phyloP scores from a whole-genome alignment of 805 yeast species.

The Yamadazyma sp. region DNA sequence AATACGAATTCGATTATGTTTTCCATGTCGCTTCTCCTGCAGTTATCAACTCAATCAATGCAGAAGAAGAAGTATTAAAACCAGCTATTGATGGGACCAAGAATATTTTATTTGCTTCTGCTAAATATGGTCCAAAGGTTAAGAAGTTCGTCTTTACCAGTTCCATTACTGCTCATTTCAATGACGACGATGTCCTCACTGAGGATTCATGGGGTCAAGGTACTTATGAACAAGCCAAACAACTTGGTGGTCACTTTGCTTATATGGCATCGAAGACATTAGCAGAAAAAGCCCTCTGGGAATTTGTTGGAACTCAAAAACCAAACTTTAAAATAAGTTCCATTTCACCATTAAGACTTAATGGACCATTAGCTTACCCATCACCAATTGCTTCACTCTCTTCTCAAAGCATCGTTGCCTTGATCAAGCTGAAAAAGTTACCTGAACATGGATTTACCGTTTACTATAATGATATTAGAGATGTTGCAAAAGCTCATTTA shows the following conservation, averaged over 20 bases:
- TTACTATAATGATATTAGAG: constrained; percentile 51
- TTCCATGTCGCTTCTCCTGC: constrained; percentile 29
- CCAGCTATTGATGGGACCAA: constrained; percentile 32
- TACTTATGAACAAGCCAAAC: constrained; percentile 4
- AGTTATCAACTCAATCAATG: constrained; percentile 14
- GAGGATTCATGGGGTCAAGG: not conserved
- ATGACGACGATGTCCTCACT: constrained; percentile 10
- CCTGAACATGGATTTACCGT: not conserved
- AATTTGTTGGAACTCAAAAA: constrained; percentile 29
- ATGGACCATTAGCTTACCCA: constrained; percentile 51
- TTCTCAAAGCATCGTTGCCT: too few relatives aligned
- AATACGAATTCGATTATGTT: constrained; percentile 22
- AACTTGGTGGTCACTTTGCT: constrained; percentile 7
- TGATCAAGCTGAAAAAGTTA: constrained; percentile 10
- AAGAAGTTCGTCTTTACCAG: constrained; percentile 53
- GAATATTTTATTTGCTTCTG: constrained; percentile 45
- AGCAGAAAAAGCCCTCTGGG: constrained; percentile 58
- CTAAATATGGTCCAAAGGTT: constrained; percentile 37
- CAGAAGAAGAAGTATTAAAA: constrained; percentile 19
- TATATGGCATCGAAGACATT: constrained; percentile 42
- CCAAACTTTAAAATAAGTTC: constrained; percentile 33
- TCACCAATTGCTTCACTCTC: constrained; percentile 14
- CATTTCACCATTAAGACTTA: constrained; percentile 42
- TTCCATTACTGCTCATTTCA: constrained; percentile 28
- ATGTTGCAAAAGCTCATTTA: constrained; percentile 58